Conservation (phyloP, 176 grass and related monocot genomes). For the Cenchrus fungigraminus region DNA sequence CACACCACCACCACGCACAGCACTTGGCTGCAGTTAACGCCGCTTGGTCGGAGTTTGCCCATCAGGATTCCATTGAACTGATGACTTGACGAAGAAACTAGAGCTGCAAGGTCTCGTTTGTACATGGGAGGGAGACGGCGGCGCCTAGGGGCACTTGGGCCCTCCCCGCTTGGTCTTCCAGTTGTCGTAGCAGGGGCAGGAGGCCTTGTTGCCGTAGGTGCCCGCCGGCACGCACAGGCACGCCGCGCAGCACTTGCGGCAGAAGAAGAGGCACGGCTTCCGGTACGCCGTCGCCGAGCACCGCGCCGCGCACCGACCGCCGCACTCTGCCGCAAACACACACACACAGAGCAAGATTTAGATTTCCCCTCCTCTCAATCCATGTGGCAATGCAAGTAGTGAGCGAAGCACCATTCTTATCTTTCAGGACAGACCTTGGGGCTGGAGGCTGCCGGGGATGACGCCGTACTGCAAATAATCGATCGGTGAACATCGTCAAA, state of each 20-base stretch:
- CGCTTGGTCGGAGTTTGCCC: no score
- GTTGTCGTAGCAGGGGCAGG: slow-evolving; percentile 72
- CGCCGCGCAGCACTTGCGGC: slow-evolving; percentile 68
- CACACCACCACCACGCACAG: no score
- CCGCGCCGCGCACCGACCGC: slow-evolving; percentile 38
- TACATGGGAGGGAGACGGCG: no score
- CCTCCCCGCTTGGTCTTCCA: slow-evolving; percentile 90
- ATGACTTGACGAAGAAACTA: no score
- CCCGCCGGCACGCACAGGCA: slow-evolving; percentile 73
- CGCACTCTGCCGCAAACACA: slow-evolving; percentile 43
- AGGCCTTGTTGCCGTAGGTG: slow-evolving; percentile 73
- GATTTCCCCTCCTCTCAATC: no score
- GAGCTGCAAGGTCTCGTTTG: no score
- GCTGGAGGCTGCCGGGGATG: slow-evolving; percentile 65
- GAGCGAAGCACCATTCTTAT: not conserved
- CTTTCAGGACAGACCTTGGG: slow-evolving; percentile 36
- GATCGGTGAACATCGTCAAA: not conserved
- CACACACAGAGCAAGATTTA: no score
- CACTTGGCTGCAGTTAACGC: no score
- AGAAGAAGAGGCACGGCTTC: slow-evolving; percentile 90
- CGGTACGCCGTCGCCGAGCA: slow-evolving; percentile 75
- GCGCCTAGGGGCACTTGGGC: slow-evolving; percentile 65
- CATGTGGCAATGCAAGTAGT: not conserved
- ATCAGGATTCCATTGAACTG: no score
- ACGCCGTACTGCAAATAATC: slow-evolving; percentile 48